Percentiles rank a stretch among this genome's conserved stretches.
phyloP scores from a whole-genome alignment of 805 yeast genomes.

The Wickerhamiella azyma region DNA sequence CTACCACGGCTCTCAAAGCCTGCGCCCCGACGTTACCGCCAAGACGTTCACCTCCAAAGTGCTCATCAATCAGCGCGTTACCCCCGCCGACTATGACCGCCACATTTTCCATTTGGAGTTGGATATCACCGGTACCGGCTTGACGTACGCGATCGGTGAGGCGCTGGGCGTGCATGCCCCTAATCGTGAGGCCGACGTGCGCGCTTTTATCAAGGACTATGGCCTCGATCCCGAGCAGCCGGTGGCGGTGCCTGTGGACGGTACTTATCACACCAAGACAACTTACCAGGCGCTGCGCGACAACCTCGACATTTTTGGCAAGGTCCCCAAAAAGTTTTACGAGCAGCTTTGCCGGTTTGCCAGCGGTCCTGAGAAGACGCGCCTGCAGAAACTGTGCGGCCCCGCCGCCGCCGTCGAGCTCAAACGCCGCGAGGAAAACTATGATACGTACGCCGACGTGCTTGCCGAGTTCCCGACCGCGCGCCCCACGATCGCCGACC shows the following conservation, averaged over 20 bases:
- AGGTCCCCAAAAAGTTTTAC: constrained; percentile 89
- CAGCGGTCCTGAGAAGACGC: constrained; percentile 50
- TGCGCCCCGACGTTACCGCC: constrained; percentile 85
- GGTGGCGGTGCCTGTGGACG: constrained; percentile 46
- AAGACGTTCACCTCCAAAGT: constrained; percentile 78
- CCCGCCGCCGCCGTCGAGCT: constrained; percentile 75
- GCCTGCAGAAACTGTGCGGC: constrained; percentile 50
- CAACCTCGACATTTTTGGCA: constrained; percentile 78
- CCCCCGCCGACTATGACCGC: constrained; percentile 81
- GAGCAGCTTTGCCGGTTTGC: constrained; percentile 60
- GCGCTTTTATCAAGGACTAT: constrained; percentile 53
- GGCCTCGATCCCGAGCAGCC: constrained; percentile 57
- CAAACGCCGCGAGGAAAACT: constrained; percentile 74
- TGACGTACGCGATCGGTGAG: constrained; percentile 88
- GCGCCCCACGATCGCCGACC: constrained; percentile 56
- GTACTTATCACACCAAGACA: constrained; percentile 55
- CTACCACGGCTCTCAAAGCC: constrained; percentile 37
- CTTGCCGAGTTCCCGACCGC: constrained; percentile 69
- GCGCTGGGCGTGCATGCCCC: constrained; percentile 93
- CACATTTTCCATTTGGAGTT: constrained; percentile 94
- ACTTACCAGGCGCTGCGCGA: constrained; percentile 69
- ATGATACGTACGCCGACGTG: constrained; percentile 66
- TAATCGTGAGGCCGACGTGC: constrained; percentile 53
- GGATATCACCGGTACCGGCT: constrained; percentile 79
- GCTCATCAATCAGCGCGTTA: constrained; percentile 79